Evolutionary conservation across 225 moss, liverwort and hornwort species (phyloP), one percentile per base, ranked within the genome.

Genomic region (Pseudisothecium myosuroides): DNA sequence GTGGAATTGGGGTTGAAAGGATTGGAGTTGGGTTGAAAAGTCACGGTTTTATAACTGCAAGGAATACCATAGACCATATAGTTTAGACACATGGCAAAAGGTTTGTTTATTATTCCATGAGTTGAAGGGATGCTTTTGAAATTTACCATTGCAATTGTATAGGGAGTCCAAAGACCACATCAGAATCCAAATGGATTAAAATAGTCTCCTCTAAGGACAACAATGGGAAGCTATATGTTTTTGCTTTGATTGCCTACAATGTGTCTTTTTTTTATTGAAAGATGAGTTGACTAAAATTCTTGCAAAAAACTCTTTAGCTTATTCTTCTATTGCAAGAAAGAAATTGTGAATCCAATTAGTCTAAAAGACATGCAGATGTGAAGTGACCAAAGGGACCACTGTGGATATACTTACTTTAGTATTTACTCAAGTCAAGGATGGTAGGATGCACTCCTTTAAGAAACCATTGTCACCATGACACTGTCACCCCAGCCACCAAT

Each of bases 311-410:
- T 21, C 34, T 50, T 5, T 34, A 8, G 8, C 22, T 76, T 47
- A 17, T 1, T 3, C 1, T 27, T 17, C 6, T 28, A 28, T 45
- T 45, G 17, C 28, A 73, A 28, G 28, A 73, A 28, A 45, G 28
- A 28, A 28, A 45, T 45, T 43, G 16, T 27, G 14, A 71, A 71
- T 7, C 0, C 1, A 0, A 71, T 24, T 0, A 41, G 7, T n/a
- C 6, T 37, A 13, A 69, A 69, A 45, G 45, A 45, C 8, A 8
- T 45, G 45, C 45, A 39, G 27, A 43, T 43, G 43, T 72, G 14
- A 1, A 72, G 3, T 27, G 45, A 28, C 28, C 9, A 73, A 73
- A 17, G 29, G 17, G 45, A 45, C 45, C 4, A 45, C 31, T 6
- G 28, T 28, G 28, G 10, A 1, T 43, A 45, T 45, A n/a, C 12